Base-by-base conservation (phyloP, 2,329 filamentous ascomycete species). In the Colletotrichum nymphaeae region DNA sequence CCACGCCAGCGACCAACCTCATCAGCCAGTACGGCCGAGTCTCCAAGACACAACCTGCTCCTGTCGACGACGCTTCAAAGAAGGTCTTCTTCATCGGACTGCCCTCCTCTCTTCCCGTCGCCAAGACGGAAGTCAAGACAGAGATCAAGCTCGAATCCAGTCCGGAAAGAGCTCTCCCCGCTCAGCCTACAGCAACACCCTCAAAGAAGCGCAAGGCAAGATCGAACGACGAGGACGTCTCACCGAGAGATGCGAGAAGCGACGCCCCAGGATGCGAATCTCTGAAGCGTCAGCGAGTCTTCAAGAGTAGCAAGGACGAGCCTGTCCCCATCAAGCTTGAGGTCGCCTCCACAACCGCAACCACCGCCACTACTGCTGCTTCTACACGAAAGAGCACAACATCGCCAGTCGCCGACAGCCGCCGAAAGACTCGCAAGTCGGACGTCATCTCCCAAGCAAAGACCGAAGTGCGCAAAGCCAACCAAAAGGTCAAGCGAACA, bases 361-460 rank as follows among this genome's bases (percentile, higher is more conserved):
- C 49, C 30, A 28, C 53, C 2, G 35, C 55, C 37, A 24, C 64
- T 2, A 46, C 59, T n/a, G 37, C 52, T 49, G 53, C 56, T 30
- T 63, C 46, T 58, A 57, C 42, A 37, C 55, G 59, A 19, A 72
- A 74, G 55, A 68, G 69, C 52, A 63, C 52, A 7, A 7, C 52
- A 12, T 16, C 64, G 6, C 59, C 63, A 12, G 32, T 63, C 19
- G 52, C 32, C 49, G 60, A 66, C 28, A 58, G 46, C 52, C 69
- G 59, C 32, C 78, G 76, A 59, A 76, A 77, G 46, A 78, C 81
- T 53, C 82, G 77, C 67, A 75, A 79, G 62, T 77, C 78, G 69
- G 71, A 78, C 28, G 72, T 77, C 16, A 76, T 79, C 12, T 80
- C 80, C 16, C 78, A 77, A 32, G 76, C 78, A 62, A 78, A 76